phyloP scores from a whole-genome alignment of 805 yeast species.

The Wickerhamiella sorbophila region DNA sequence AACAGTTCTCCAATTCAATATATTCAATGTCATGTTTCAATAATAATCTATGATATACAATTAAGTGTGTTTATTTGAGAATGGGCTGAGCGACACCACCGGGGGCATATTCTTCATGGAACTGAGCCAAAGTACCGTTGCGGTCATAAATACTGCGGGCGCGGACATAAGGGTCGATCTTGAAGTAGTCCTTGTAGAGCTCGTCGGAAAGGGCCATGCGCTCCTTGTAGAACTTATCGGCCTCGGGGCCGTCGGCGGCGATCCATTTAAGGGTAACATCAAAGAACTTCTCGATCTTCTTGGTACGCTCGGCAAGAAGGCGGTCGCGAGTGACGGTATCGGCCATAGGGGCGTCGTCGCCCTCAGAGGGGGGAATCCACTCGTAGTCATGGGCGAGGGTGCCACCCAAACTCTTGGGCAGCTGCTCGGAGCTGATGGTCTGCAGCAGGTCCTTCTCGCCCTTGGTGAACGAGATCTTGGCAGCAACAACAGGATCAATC shows the following conservation, averaged over 20 bases:
- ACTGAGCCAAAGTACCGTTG: constrained; percentile 41
- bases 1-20: no score
- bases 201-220: constrained; percentile 38
- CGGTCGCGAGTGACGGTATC: constrained; percentile 34
- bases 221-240: constrained; percentile 33
- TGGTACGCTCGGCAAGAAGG: constrained; percentile 39
- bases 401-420: constrained; percentile 71
- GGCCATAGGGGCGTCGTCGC: constrained; percentile 37
- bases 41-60: neutral
- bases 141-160: constrained; percentile 70
- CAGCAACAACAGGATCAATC: constrained; percentile 93
- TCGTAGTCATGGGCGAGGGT: constrained; percentile 40
- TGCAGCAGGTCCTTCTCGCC: constrained; percentile 49
- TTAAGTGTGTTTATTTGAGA: constrained; percentile 4
- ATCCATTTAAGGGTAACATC: constrained; percentile 68
- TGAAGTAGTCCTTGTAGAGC: constrained; percentile 48
- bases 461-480: constrained; percentile 77
- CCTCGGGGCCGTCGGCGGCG: constrained; percentile 31
- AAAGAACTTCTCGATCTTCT: constrained; percentile 39
- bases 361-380: constrained; percentile 46
- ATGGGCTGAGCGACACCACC: constrained; percentile 18
- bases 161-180: constrained; percentile 70
- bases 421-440: constrained; percentile 41
- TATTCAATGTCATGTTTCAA: no score
- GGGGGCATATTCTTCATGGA: constrained; percentile 16